A percentile compares a stretch with the other conserved stretches of the same genome.
These are phyloP conservation scores for Penicillium lividum DNA, from an alignment of 495 filamentous ascomycete genomes.

Conservation along the genomic window DNA sequence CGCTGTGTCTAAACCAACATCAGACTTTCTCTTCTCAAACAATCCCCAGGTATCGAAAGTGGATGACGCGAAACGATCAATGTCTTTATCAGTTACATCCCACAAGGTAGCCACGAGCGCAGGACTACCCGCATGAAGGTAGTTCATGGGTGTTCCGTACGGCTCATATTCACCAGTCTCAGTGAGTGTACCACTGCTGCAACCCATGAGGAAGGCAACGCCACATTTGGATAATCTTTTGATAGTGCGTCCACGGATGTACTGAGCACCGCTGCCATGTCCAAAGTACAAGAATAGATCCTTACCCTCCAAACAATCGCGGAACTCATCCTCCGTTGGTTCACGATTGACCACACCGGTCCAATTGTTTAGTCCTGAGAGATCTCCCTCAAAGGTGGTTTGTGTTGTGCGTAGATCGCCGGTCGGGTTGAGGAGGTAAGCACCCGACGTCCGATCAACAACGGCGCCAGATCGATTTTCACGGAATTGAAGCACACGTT, in stretches of 20 bases:
- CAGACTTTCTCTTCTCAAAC: constrained; percentile 36
- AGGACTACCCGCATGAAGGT: constrained; percentile 80
- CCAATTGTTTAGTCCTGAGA: constrained; percentile 63
- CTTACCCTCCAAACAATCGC: constrained; percentile 54
- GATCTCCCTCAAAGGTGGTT: constrained; percentile 62
- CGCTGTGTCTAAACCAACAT: constrained; percentile 67
- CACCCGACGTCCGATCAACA: constrained; percentile 56
- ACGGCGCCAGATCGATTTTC: constrained; percentile 28
- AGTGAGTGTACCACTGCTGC: constrained; percentile 72
- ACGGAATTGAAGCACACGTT: constrained; percentile 59
- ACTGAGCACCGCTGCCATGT: constrained; percentile 93
- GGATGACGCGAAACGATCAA: constrained; percentile 81
- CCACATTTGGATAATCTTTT: constrained; percentile 74
- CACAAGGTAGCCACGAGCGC: constrained; percentile 88
- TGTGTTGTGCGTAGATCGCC: constrained; percentile 82
- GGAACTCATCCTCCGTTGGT: constrained; percentile 78
- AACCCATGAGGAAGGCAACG: constrained; percentile 89
- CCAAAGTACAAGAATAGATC: constrained; percentile 90
- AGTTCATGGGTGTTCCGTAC: constrained; percentile 85
- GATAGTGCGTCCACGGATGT: constrained; percentile 78
- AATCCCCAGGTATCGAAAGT: constrained; percentile 86
- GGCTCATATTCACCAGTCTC: constrained; percentile 88
- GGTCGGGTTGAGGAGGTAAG: constrained; percentile 86
- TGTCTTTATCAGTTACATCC: constrained; percentile 97
- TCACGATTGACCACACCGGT: constrained; percentile 61